Base-by-base conservation (phyloP, 1,284 basidiomycete species). In the Ustilago crameri region DNA sequence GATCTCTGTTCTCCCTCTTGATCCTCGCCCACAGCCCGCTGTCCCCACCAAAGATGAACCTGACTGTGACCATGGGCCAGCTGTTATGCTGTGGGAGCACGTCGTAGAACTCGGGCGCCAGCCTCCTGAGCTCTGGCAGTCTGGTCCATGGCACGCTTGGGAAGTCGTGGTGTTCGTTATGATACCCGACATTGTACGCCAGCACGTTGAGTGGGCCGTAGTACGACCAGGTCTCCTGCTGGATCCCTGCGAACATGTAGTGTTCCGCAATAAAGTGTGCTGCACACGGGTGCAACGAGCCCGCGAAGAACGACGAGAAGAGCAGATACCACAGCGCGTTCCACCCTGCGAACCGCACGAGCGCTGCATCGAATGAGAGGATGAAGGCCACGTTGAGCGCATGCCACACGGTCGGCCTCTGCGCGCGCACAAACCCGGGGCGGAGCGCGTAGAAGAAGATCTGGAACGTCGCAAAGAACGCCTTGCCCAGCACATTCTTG, bases 151-250 rank as follows among this genome's bases (percentile, higher is more conserved):
- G 88, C 1, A 98, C 86, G 2, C 93, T 93, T 9, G 95, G 95
- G 85, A 98, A 98, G 85, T 98, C 95, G 85, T 98, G 95, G 84
- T 98, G 95, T 83, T 98, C 95, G 85, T 98, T 97, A 84, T 98
- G 95, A 83, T 97, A 98, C 43, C 95, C 95, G 58, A 97, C 95
- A 76, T 98, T 98, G 85, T 97, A 98, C n/a, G 93, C 91, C 15
- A 98, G 85, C 5, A 91, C 75, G 84, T 98, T 98, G 62, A 98
- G 86, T 50, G 89, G 89, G 0, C 96, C 96, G 76, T 98, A 98
- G 84, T 98, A 98, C 58, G 91, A 93, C 85, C 94, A 98, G 0
- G 96, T 98, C 85, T 98, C 96, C 83, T 98, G 95, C 38, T 80
- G 84, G 60, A 72, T 81, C 49, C 62, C 78, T 22, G 40, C 77